Conservation (phyloP, 192 early-diverging fungal genomes). For the Kickxella alabastrina region DNA sequence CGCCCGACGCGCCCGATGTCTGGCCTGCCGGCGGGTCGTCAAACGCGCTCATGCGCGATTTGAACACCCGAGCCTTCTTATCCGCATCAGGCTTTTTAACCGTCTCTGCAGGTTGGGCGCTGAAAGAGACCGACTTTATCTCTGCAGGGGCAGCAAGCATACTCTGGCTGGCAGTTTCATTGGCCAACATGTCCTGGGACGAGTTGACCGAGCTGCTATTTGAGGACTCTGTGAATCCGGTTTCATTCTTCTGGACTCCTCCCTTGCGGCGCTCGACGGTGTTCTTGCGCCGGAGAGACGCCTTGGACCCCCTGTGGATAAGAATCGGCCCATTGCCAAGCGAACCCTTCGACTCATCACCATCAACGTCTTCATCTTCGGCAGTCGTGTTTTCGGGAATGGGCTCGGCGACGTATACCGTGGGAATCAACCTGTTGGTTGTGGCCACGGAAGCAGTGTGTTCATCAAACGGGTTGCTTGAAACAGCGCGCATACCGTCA, state of each 20-base stretch:
- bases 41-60: constrained; percentile 45
- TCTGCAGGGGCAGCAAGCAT: background rate
- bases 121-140: constrained; percentile 1
- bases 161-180: background rate
- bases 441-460: background rate
- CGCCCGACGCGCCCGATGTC: background rate
- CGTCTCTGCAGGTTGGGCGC: background rate
- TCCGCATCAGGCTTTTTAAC: background rate
- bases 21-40: constrained; percentile 10
- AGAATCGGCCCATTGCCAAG: constrained; percentile 25
- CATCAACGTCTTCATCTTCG: constrained; percentile 6
- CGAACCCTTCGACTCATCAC: background rate
- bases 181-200: constrained; percentile 7
- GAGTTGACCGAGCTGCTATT: background rate
- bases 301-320: constrained; percentile 48
- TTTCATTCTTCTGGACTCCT: background rate
- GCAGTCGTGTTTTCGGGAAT: background rate
- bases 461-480: constrained; percentile 15
- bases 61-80: background rate
- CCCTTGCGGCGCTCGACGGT: constrained; percentile 34
- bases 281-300: constrained; percentile 42
- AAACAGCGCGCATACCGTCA: background rate
- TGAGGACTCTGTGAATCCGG: background rate
- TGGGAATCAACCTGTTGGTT: background rate
- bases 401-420: constrained; percentile 32